Evolutionary conservation across 345 rosid species (phyloP), one percentile per base, ranked within the genome.

Genomic region (Rhizophora mangle): DNA sequence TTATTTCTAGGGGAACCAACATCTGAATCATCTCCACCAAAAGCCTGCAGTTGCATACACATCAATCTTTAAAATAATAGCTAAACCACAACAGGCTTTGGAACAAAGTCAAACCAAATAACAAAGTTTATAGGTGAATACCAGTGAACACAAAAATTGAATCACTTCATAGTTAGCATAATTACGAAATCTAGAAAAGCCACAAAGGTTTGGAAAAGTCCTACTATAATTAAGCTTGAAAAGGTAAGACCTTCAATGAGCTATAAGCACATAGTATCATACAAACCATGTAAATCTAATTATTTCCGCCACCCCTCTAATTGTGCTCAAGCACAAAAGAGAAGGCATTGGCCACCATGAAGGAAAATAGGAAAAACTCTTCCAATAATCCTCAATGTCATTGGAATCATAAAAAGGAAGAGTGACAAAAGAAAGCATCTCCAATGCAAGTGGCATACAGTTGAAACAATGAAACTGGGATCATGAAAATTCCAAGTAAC

Each of bases 1-100:
- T 68, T 73, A 70, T 84, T 76, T 75, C 80, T 81, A 3, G 97
- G 86, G 66, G 90, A 87, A 72, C 82, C 93, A 79, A 55, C 78
- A 80, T 89, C 99, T 37, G 89, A 91, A 76, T 89, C 96, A 81
- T 91, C 95, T 59, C 86, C 89, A 54, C 90, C 95, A 81, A 91
- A 83, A 43, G 92, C 93, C 99, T 95, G 81, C 77, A 82, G 49
- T 62, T 64, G 62, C 60, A 31, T 27, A 66, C 24, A 47, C 22
- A 26, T 49, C 46, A 64, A 46, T 52, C 68, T 43, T 13, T 43
- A 43, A 43, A 13, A 26, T 46, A 36, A 66, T 62, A 55, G 20
- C 46, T 60, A 34, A 72, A 52, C 63, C 31, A 55, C 6, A 36
- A 32, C 7, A 65, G 59, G 30, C 20, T n/a, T 54, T 22, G 65